Conservation (phyloP, 805 yeast genomes). For the Metschnikowia lochheadii region DNA sequence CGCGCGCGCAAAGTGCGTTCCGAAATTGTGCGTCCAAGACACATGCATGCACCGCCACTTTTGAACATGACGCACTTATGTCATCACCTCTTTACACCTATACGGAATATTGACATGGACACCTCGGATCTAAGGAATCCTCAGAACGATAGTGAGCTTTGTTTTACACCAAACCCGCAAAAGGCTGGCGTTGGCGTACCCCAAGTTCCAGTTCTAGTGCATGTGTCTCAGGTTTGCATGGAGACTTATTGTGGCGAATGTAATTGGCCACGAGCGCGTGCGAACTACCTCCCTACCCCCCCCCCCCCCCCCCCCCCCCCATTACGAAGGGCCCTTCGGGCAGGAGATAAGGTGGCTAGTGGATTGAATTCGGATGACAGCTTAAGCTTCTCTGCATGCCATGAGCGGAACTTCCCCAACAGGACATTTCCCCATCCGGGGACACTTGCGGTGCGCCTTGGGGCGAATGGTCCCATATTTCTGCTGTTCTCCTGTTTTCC, state of each 20-base stretch:
- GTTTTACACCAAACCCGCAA: too few species aligned
- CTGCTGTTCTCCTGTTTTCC: too few species aligned
- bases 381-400: not conserved
- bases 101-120: too few species aligned
- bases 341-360: not conserved
- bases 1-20: not conserved
- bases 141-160: too few species aligned
- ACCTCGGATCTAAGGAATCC: too few species aligned
- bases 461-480: not conserved
- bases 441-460: not conserved
- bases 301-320: not conserved
- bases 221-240: not conserved
- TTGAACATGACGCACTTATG: not conserved
- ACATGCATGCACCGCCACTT: conserved; percentile 1
- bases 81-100: not conserved
- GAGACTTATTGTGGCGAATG: not conserved
- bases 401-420: not conserved
- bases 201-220: not conserved
- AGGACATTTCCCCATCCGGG: not conserved
- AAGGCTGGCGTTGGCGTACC: too few species aligned
- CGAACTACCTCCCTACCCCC: not conserved
- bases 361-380: not conserved
- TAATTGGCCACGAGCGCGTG: not conserved
- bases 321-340: not conserved
- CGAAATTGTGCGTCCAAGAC: not conserved